Base-by-base conservation (phyloP, 2,329 filamentous ascomycete genomes). In the Trichoderma hamatum region DNA sequence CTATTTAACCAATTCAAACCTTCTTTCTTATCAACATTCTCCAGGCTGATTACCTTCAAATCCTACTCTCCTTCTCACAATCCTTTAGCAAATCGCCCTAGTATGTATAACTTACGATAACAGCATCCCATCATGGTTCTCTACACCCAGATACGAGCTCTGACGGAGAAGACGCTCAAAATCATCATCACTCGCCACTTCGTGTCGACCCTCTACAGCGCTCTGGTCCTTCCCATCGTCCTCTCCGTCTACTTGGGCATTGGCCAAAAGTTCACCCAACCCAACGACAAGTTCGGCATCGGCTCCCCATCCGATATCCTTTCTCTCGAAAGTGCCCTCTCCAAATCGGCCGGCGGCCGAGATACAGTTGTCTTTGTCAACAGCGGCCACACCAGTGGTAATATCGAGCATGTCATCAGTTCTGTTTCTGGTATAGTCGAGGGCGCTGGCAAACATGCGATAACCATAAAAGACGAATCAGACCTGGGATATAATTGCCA, bases 231-330 rank as follows among this genome's bases (percentile, higher is more conserved):
- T 2, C 88, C 88, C 14, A 78, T 90, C 64, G 76, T 84, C 59
- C 78, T 89, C 64, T 84, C 85, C 55, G 79, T 84, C 26, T 88
- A 89, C 72, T 80, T 89, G 39, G 84, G 83, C 55, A 92, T 90
- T 77, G 90, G 92, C 7, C 89, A 91, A 72, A 93, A 93, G 77
- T 86, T 96, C 72, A 94, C 95, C 75, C 85, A 92, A 2, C 89
- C 92, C 1, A 89, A 91, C 4, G 89, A 90, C 3, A 81, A 85
- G 14, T 96, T 86, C 75, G 93, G 93, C 56, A 88, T 96, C 73
- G 90, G 89, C 46, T 78, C 84, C 0, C 79, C 88, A 1, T 81
- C 79, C 4, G 83, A 88, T 1, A 80, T 96, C 71, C 85, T 88
- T 64, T 85, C 88, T n/a, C 83, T 96, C 34, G 76, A 82, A 43